Conservation (phyloP, 2,329 filamentous ascomycete species). For the Tothia fuscella region DNA sequence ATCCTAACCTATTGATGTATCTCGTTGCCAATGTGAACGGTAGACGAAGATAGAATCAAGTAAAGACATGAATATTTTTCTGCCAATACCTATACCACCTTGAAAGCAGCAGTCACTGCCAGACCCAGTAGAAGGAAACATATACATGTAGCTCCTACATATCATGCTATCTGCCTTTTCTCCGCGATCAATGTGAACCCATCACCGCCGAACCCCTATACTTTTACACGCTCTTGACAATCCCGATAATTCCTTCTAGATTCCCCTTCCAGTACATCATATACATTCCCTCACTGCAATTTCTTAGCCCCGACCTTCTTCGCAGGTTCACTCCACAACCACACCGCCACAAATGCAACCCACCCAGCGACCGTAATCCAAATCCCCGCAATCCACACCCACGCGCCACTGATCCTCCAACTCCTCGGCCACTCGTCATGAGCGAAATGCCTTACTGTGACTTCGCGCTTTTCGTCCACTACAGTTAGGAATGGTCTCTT, state of each 20-base stretch:
- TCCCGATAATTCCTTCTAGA: not conserved
- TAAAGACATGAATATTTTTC: too few relatives aligned
- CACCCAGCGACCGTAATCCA: constrained; percentile 74
- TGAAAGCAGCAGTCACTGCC: too few relatives aligned
- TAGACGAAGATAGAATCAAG: too few relatives aligned
- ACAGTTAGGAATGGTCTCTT: constrained; percentile 84
- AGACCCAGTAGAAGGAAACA: too few relatives aligned
- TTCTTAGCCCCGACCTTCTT: constrained; percentile 39
- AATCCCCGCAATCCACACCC: constrained; percentile 89
- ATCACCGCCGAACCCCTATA: not conserved
- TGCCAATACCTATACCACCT: too few relatives aligned
- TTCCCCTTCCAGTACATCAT: too few relatives aligned
- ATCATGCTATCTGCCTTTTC: too few relatives aligned
- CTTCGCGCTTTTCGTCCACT: constrained; percentile 86
- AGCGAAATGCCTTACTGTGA: constrained; percentile 90
- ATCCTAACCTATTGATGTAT: too few relatives aligned
- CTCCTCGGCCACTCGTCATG: constrained; percentile 94
- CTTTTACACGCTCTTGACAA: not conserved
- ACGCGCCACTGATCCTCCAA: constrained; percentile 79
- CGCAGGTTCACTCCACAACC: constrained; percentile 65
- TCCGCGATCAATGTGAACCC: too few relatives aligned
- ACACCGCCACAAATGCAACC: constrained; percentile 71
- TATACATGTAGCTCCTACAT: too few relatives aligned
- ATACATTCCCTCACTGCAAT: too few relatives aligned
- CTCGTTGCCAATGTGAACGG: too few relatives aligned